Percentiles rank a stretch among this genome's conserved stretches.
phyloP scores from a whole-genome alignment of 805 yeast genomes.

The Yarrowia sp. region DNA sequence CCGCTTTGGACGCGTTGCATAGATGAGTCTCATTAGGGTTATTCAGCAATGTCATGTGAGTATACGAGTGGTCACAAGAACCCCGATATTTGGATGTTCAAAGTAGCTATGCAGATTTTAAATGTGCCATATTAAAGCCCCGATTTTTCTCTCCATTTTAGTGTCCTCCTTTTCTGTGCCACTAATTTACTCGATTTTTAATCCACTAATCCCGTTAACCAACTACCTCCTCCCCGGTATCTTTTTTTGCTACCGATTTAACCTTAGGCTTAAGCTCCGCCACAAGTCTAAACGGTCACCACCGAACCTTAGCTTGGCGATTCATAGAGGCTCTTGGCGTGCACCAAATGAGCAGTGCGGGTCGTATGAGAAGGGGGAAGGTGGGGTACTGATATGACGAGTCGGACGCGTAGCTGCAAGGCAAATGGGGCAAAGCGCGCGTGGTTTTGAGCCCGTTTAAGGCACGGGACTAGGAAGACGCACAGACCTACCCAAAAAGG shows the following conservation, averaged over 20 bases:
- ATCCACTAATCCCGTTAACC: too few relatives aligned
- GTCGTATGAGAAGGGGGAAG: background rate
- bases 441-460: too few relatives aligned
- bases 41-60: slow-evolving; percentile 6
- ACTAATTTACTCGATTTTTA: background rate
- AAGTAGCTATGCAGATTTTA: too few relatives aligned
- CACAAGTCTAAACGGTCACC: background rate
- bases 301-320: background rate
- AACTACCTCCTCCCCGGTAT: background rate
- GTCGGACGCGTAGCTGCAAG: background rate
- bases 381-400: background rate
- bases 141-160: background rate
- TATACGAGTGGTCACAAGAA: background rate
- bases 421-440: background rate
- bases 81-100: too few relatives aligned
- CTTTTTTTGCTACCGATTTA: slow-evolving; percentile 3
- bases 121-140: background rate
- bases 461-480: background rate
- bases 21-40: background rate
- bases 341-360: slow-evolving; percentile 15
- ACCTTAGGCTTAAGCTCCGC: background rate
- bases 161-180: background rate
- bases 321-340: slow-evolving; percentile 15
- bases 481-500: slow-evolving; percentile 6
- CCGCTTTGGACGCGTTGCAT: background rate